Evolutionary conservation across 768 basidiomycete species (phyloP).

Genomic region (Mycena alexandri): DNA sequence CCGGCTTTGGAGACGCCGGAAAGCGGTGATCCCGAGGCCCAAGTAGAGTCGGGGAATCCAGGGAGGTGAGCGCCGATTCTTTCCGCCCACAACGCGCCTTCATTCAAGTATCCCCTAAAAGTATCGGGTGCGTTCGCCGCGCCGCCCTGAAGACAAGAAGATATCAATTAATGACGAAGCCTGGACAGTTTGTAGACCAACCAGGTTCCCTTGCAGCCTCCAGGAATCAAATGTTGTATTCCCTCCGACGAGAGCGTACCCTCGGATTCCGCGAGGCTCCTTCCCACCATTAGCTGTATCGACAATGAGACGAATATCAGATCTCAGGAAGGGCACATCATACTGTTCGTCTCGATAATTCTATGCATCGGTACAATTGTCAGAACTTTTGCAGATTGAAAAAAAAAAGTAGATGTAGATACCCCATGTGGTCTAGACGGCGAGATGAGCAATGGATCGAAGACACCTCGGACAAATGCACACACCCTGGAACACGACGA

Average conservation of each 20-base stretch:
- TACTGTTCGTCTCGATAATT: slow-evolving; percentile 63
- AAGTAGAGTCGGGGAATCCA: slow-evolving; percentile 55
- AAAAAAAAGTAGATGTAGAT: slow-evolving; percentile 23
- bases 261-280: slow-evolving; percentile 63
- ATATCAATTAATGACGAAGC: not conserved
- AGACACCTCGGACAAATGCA: slow-evolving; percentile 1
- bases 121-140: slow-evolving; percentile 57
- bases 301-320: not conserved
- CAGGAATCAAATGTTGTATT: slow-evolving; percentile 53
- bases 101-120: slow-evolving; percentile 63
- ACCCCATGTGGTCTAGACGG: slow-evolving; percentile 65
- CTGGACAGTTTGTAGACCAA: slow-evolving; percentile 29
- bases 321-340: slow-evolving; percentile 23
- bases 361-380: slow-evolving; percentile 40
- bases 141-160: slow-evolving; percentile 56
- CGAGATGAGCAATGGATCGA: slow-evolving; percentile 6
- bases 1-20: slow-evolving; percentile 51
- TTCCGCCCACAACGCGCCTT: slow-evolving; percentile 64
- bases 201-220: slow-evolving; percentile 60
- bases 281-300: slow-evolving; percentile 60
- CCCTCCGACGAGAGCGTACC: slow-evolving; percentile 57
- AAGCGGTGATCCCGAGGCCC: slow-evolving; percentile 52
- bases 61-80: slow-evolving; percentile 65
- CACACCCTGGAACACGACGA: slow-evolving; percentile 53
- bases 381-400: not conserved